Conservation (phyloP, 1,284 basidiomycete species). For the Trichosporon faecale region DNA sequence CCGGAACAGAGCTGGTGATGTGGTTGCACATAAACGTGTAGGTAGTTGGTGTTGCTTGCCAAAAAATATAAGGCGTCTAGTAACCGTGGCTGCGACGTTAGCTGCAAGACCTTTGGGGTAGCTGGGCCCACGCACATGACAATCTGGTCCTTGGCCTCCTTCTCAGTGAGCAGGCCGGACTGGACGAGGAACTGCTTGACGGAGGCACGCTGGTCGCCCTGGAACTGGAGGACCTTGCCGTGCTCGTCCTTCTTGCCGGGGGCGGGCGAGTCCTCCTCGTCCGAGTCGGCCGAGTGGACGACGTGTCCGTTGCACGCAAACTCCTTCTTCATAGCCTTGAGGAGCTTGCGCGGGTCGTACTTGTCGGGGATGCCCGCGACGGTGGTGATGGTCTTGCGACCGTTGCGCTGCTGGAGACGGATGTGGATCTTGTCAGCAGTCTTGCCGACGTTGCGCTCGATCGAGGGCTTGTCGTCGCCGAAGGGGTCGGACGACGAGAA, state of each 20-base stretch:
- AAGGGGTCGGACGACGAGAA: slow-evolving; percentile 76
- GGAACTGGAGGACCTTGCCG: slow-evolving; percentile 97
- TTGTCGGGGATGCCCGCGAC: slow-evolving; percentile 93
- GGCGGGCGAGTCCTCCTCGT: slow-evolving; percentile 46
- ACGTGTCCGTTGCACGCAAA: slow-evolving; percentile 99
- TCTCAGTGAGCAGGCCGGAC: slow-evolving; percentile 47
- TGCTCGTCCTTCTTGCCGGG: slow-evolving; percentile 83
- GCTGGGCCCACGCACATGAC: slow-evolving; percentile 43
- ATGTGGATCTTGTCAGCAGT: slow-evolving; percentile 88
- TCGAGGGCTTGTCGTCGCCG: slow-evolving; percentile 53
- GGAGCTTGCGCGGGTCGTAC: slow-evolving; percentile 96
- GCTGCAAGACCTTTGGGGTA: not conserved
- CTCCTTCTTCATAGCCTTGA: slow-evolving; percentile 99
- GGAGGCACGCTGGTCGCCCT: slow-evolving; percentile 95
- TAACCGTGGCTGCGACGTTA: slow-evolving; percentile 24
- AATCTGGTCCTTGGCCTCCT: slow-evolving; percentile 54
- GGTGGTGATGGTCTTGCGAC: slow-evolving; percentile 97
- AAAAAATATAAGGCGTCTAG: not conserved
- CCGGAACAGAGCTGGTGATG: slow-evolving; percentile 5
- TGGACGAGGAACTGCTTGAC: slow-evolving; percentile 81
- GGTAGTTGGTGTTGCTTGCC: slow-evolving; percentile 1
- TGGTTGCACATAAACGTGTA: slow-evolving; percentile 5
- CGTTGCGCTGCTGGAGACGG: slow-evolving; percentile 98
- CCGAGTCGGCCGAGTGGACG: slow-evolving; percentile 57
- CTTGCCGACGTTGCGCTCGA: slow-evolving; percentile 69